Evolutionary conservation across 2,329 filamentous ascomycete species (phyloP).

Genomic region (Monosporascus sp.): DNA sequence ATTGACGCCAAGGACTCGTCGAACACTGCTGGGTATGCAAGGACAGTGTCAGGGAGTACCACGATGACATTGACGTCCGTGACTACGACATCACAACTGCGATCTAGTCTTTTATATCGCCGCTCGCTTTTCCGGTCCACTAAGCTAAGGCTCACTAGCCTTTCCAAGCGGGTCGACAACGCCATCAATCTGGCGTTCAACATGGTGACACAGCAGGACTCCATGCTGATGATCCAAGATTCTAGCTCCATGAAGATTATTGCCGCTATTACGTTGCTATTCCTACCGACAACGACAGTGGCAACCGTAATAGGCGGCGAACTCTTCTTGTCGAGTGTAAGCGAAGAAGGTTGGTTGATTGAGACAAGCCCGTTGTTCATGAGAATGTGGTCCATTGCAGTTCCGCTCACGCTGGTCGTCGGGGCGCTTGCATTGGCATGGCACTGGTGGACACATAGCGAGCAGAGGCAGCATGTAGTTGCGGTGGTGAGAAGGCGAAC

Average conservation of each 20-base stretch:
- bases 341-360: not conserved
- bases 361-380: not conserved
- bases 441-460: not conserved
- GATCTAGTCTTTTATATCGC: conserved; percentile 15
- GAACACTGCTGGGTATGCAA: not conserved
- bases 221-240: conserved; percentile 29
- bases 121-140: conserved; percentile 30
- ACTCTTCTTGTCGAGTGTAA: conserved; percentile 1
- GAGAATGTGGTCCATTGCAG: not conserved
- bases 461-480: not conserved
- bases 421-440: not conserved
- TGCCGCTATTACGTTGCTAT: conserved; percentile 32
- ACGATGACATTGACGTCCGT: not conserved
- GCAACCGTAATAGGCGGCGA: conserved; percentile 25
- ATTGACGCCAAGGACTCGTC: not conserved
- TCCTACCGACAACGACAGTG: conserved; percentile 32
- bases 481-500: not conserved
- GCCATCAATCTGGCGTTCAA: conserved; percentile 31
- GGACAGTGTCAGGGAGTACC: not conserved
- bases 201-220: conserved; percentile 32
- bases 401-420: not conserved
- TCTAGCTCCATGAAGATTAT: conserved; percentile 33
- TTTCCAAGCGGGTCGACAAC: conserved; percentile 31
- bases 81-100: not conserved
- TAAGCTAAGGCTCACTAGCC: conserved; percentile 28